Evolutionary conservation across 495 filamentous ascomycete species (phyloP).

Genomic region (Aspergillus leporis): DNA sequence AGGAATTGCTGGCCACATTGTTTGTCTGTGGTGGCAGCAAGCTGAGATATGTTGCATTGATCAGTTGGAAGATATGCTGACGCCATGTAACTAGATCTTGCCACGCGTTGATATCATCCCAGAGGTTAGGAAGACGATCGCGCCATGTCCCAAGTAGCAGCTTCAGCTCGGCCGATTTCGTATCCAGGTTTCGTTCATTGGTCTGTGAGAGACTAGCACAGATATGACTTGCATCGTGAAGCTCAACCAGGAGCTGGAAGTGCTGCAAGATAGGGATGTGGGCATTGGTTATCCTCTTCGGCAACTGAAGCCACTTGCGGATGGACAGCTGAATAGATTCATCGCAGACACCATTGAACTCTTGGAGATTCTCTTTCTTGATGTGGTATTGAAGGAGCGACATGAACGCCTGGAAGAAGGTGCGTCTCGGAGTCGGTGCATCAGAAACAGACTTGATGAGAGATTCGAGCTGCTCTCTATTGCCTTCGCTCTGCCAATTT

Average conservation of each 20-base stretch:
- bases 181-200: slow-evolving; percentile 80
- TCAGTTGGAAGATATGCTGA: slow-evolving; percentile 97
- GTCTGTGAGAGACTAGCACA: slow-evolving; percentile 85
- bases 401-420: slow-evolving; percentile 99
- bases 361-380: slow-evolving; percentile 75
- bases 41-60: slow-evolving; percentile 89
- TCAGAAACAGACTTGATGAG: slow-evolving; percentile 96
- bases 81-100: slow-evolving; percentile 98
- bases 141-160: slow-evolving; percentile 92
- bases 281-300: slow-evolving; percentile 87
- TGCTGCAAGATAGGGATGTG: slow-evolving; percentile 95
- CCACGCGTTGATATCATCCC: slow-evolving; percentile 99
- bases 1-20: slow-evolving; percentile 80
- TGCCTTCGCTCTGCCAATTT: slow-evolving; percentile 81
- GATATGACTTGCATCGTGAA: slow-evolving; percentile 96
- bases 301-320: slow-evolving; percentile 96
- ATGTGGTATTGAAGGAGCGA: slow-evolving; percentile 87
- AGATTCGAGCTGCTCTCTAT: slow-evolving; percentile 84
- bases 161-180: slow-evolving; percentile 94
- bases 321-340: slow-evolving; percentile 96
- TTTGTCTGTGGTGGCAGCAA: slow-evolving; percentile 79
- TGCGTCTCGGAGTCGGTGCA: slow-evolving; percentile 87
- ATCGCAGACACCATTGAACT: slow-evolving; percentile 88
- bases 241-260: slow-evolving; percentile 97
- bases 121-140: slow-evolving; percentile 92